These are phyloP conservation scores for Fusarium sp. DNA, from an alignment of 2,329 filamentous ascomycete species.

Conservation along the genomic window DNA sequence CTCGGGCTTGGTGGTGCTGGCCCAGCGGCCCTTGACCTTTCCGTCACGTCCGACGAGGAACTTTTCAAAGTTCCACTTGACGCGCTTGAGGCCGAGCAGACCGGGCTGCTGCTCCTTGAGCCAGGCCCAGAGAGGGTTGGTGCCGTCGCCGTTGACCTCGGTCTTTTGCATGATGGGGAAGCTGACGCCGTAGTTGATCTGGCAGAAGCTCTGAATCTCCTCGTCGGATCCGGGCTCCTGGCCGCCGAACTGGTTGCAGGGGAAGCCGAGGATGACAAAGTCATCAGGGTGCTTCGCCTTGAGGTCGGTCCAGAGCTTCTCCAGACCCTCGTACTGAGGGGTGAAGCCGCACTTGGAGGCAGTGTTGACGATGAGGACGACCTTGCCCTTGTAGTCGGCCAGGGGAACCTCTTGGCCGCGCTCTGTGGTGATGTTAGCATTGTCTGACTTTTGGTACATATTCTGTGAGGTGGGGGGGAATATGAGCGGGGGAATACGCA, in stretches of 20 bases:
- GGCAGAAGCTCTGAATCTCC: constrained; percentile 87
- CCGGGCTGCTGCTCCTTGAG: constrained; percentile 81
- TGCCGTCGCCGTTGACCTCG: constrained; percentile 89
- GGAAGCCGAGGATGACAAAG: constrained; percentile 93
- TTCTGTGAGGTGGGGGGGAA: background rate
- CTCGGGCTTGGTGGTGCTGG: constrained; percentile 89
- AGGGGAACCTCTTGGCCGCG: constrained; percentile 78
- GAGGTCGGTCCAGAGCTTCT: constrained; percentile 87
- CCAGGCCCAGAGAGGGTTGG: constrained; percentile 84
- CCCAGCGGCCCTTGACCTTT: constrained; percentile 86
- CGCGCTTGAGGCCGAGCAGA: constrained; percentile 84
- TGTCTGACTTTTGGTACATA: background rate
- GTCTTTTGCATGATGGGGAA: constrained; percentile 94
- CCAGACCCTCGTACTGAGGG: constrained; percentile 90
- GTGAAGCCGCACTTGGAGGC: constrained; percentile 99
- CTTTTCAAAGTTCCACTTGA: constrained; percentile 99
- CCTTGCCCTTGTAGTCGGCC: constrained; percentile 84
- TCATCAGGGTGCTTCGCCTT: constrained; percentile 76
- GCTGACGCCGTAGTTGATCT: constrained; percentile 89
- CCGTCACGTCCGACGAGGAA: constrained; percentile 91
- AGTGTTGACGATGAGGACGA: constrained; percentile 96
- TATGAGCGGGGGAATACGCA: constrained; percentile 57
- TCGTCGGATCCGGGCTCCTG: constrained; percentile 90
- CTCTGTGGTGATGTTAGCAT: constrained; percentile 46
- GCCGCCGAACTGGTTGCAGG: constrained; percentile 95